Base-by-base conservation (phyloP, 1,139 yeast species). In the Yamadazyma dendronema region DNA sequence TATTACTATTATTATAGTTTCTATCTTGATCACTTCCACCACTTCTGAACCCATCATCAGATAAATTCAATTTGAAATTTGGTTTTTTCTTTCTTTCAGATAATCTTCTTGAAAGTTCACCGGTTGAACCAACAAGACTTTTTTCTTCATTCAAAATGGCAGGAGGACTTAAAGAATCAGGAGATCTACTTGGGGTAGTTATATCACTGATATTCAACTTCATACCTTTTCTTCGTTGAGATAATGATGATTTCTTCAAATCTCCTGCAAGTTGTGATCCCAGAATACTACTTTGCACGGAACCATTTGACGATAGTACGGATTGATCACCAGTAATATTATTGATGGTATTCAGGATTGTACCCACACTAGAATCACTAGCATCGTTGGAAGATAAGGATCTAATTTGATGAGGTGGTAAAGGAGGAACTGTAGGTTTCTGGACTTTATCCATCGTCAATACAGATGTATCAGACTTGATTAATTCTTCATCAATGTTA, bases 201-300 rank as follows among this genome's bases (percentile, higher is more conserved):
- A 69, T 39, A 14, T 67, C 67, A 28, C 51, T 50, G 42, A 74
- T 61, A 46, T 72, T 67, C 34, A 76, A 50, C 41, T 73, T 74
- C 75, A 76, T 64, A 2, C 81, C 84, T 1, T 80, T 84, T 52
- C 84, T 61, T 56, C 84, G 67, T 56, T 77, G 81, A 2, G 84
- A 76, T 27, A 79, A 59, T 1, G 84, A 72, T 2, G 76, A 71
- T 46, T 71, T 75, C 37, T 62, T 62, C 12, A 52, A n/a, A 10
- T 29, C 31, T 7, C 12, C 13, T 5, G 27, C 10, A 7, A 21
- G 9, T 7, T 21, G 7, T 25, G 13, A 10, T 28, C 17, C n/a
- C n/a, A n/a, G n/a, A n/a, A n/a, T n/a, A n/a, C n/a, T n/a, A n/a
- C n/a, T n/a, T 11, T 36, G 6, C 60, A 8, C 11, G 8, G 15